Base-by-base conservation (phyloP, 495 filamentous ascomycete genomes). In the Aspergillus egyptiacus region DNA sequence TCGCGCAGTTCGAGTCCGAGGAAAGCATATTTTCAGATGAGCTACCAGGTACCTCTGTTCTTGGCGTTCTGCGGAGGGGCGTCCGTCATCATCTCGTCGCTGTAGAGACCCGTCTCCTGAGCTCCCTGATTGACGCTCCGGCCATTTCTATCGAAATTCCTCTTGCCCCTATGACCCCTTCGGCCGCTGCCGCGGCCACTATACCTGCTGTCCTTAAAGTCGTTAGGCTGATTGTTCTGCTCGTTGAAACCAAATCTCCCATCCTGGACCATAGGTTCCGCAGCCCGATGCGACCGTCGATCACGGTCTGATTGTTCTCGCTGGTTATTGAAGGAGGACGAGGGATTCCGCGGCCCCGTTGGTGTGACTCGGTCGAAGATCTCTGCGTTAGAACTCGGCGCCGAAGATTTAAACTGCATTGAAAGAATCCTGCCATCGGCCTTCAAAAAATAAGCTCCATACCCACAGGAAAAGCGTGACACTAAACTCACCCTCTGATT, bases 351-450 rank as follows among this genome's bases (percentile, higher is more conserved):
- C 11, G n/a, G 33, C 20, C 17, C 27, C 13, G 48, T 14, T 9
- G 38, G 17, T 37, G 48, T 43, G n/a, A 61, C 36, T 8, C 61
- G 62, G 18, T 66, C 57, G 38, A 66, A 65, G 35, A 62, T 50
- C 35, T 68, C 62, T 14, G 58, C 59, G 46, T 45, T 38, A 59
- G 51, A 45, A 8, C 51, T 43, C 20, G 69, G 34, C 6, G n/a
- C 71, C 14, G 71, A 63, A 10, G 71, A 60, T 50, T 89, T 90
- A 56, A 85, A 70, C 54, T 83, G 86, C 48, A 98, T 81, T 36
- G 82, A 77, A 5, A 98, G 74, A 9, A 89, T 59, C 46, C 87
- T 77, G n/a, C 91, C 88, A 55, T 96, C 90, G 45, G 90, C 90
- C 89, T 95, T 52, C 32, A 18, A 11, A 13, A 72, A 63, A 47